Percentiles rank a stretch among this genome's conserved stretches.
Conservation (phyloP, 2,329 filamentous ascomycete genomes). For the Colletotrichum sp. region DNA sequence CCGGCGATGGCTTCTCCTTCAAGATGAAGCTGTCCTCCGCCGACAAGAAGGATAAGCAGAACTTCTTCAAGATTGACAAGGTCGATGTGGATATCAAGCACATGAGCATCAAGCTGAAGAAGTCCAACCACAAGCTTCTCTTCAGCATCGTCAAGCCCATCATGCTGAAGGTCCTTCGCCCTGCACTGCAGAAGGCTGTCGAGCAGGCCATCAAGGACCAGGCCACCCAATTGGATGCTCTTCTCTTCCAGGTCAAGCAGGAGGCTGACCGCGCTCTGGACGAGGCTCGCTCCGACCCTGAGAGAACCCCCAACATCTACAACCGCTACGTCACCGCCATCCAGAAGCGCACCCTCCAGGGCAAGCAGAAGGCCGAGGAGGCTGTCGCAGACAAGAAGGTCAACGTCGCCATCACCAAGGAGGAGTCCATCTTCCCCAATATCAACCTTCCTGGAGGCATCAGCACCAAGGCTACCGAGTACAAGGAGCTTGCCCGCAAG, state of each 20-base stretch:
- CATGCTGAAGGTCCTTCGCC: conserved; percentile 81
- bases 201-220: conserved; percentile 90
- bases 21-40: conserved; percentile 87
- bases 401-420: conserved; percentile 83
- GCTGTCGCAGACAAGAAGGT: conserved; percentile 70
- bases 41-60: conserved; percentile 73
- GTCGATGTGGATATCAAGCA: conserved; percentile 83
- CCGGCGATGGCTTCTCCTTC: conserved; percentile 88
- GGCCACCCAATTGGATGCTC: conserved; percentile 74
- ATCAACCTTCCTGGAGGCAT: conserved; percentile 87
- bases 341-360: conserved; percentile 75
- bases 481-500: conserved; percentile 84
- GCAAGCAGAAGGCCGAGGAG: conserved; percentile 77
- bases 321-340: conserved; percentile 79
- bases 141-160: conserved; percentile 88
- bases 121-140: conserved; percentile 93
- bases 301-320: conserved; percentile 83
- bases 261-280: conserved; percentile 78
- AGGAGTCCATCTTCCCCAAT: conserved; percentile 89
- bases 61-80: conserved; percentile 95
- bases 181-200: conserved; percentile 83
- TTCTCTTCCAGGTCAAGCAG: conserved; percentile 78
- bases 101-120: conserved; percentile 86
- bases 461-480: conserved; percentile 92
- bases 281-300: conserved; percentile 70